Evolutionary conservation across 1,284 basidiomycete genomes (phyloP).

Genomic region (Marasmius sp.): DNA sequence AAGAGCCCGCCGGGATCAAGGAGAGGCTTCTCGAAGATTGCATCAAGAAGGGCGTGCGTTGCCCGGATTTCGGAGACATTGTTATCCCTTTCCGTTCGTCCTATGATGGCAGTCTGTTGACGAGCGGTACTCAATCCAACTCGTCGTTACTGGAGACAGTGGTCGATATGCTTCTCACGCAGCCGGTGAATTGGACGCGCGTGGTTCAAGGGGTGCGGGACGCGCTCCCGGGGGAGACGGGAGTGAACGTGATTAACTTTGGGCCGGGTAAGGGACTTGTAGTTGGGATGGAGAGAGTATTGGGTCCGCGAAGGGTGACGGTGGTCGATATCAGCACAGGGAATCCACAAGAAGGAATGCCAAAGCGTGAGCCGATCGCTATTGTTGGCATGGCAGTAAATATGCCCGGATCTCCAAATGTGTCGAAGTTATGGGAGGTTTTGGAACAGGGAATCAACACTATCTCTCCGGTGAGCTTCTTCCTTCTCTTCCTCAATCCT

Average conservation of each 20-base stretch:
- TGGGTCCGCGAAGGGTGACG: constrained; percentile 23
- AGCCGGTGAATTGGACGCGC: constrained; percentile 54
- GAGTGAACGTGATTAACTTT: constrained; percentile 45
- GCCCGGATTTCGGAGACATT: constrained; percentile 48
- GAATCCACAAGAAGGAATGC: background rate
- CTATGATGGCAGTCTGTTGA: constrained; percentile 40
- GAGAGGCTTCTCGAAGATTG: constrained; percentile 45
- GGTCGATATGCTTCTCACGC: constrained; percentile 56
- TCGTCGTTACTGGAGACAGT: constrained; percentile 35
- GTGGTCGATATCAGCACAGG: background rate
- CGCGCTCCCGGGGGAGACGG: constrained; percentile 18
- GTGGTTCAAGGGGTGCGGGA: constrained; percentile 33
- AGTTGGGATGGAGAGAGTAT: constrained; percentile 36
- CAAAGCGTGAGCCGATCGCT: constrained; percentile 57
- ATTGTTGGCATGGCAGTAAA: constrained; percentile 70
- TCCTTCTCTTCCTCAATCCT: background rate
- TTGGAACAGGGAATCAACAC: constrained; percentile 58
- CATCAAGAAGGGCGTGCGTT: constrained; percentile 38
- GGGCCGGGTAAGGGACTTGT: constrained; percentile 52
- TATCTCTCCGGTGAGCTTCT: constrained; percentile 47
- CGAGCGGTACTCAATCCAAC: constrained; percentile 11
- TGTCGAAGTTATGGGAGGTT: constrained; percentile 54
- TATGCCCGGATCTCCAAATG: constrained; percentile 55
- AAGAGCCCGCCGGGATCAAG: constrained; percentile 24
- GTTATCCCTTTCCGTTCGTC: constrained; percentile 47